These are phyloP conservation scores for Nakataea oryzae DNA, from an alignment of 2,329 filamentous ascomycete species.

Conservation along the genomic window DNA sequence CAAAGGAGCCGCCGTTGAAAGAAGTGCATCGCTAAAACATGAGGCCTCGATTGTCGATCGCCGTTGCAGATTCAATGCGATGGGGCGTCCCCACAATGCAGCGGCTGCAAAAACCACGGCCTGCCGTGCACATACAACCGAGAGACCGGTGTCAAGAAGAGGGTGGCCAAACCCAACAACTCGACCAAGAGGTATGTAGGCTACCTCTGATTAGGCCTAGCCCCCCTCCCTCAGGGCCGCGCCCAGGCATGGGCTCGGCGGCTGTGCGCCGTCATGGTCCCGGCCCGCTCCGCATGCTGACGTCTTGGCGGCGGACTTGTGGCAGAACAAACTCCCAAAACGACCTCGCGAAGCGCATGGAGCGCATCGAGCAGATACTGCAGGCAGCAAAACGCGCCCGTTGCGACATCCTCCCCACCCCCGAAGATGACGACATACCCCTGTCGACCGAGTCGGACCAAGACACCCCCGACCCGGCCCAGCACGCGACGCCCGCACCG, in stretches of 20 bases:
- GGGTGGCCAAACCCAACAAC: not conserved
- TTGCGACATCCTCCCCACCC: not conserved
- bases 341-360: slow-evolving; percentile 1
- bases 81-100: slow-evolving; percentile 7
- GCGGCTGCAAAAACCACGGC: slow-evolving; percentile 8
- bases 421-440: not conserved
- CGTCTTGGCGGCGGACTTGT: not conserved
- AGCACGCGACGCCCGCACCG: not conserved
- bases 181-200: not conserved
- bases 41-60: not conserved
- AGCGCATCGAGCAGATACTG: slow-evolving; percentile 3
- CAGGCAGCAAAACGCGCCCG: not conserved
- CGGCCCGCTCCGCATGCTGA: not conserved
- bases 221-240: not conserved
- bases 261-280: not conserved
- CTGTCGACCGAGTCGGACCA: not conserved
- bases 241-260: not conserved
- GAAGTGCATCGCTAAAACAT: not conserved
- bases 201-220: not conserved
- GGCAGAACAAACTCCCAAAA: not conserved
- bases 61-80: slow-evolving; percentile 7
- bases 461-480: not conserved
- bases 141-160: slow-evolving; percentile 1
- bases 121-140: slow-evolving; percentile 6
- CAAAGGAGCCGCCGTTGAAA: too few relatives aligned